Base-by-base conservation (phyloP, 306 rosid genomes). In the Lathyrus sativus region DNA sequence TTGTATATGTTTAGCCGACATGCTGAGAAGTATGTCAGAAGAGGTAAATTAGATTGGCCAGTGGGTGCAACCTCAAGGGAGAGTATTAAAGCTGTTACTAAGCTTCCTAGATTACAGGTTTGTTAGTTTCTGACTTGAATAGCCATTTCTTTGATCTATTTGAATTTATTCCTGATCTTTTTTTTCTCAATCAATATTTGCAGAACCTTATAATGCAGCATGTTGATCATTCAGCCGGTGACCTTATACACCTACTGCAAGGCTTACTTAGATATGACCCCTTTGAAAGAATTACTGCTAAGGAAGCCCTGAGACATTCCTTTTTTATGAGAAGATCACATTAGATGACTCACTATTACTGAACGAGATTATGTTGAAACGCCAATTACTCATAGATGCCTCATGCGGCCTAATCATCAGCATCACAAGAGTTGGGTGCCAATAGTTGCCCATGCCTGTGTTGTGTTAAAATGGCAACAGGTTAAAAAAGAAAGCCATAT, bases 131-230 rank as follows among this genome's bases (percentile, higher is more conserved):
- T 58, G 41, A 19, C 11, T 17, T 72, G 1, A 12, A 3, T 26
- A 22, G 11, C 56, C 15, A 5, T 15, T 70, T 49, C 12, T 15
- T 38, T 63, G 9, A 3, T 64, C 35, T 7, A 0, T 76, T 41
- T 46, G 45, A 37, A 17, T 56, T 4, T 5, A 0, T 19, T n/a
- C 3, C 43, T 45, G 0, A 29, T n/a, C 15, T 11, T 6, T 11
- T 6, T 11, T 42, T 10, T 13, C 28, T 18, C 35, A 2, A 61
- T 31, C 35, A 35, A 43, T 33, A 2, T 28, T 7, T 67, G 82
- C 95, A 91, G 97, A 93, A 93, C 72, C 83, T 93, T 51, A 22
- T 93, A 67, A 93, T 93, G 99, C 97, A 84, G 80, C 95, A 93
- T 12, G 99, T 88, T 7, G 99, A 93, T 68, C 99, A 93, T 80